phyloP scores from a whole-genome alignment of 2,329 filamentous ascomycete species.

The Calonectria pseudoturangicola region DNA sequence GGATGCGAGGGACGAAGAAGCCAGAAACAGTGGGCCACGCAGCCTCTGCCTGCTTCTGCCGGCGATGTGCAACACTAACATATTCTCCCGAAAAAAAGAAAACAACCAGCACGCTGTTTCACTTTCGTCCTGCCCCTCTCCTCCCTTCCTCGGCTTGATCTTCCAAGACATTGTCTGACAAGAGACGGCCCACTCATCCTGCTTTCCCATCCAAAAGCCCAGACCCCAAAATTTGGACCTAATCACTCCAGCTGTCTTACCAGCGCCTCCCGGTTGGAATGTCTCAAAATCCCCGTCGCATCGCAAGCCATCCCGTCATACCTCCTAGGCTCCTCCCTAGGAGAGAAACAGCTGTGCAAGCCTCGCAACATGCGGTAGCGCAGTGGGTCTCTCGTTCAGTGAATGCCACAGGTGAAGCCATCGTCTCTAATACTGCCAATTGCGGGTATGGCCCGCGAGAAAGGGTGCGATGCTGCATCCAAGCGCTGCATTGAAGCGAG shows the following conservation, averaged over 20 bases:
- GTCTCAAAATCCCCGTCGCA: slow-evolving; percentile 30
- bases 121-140: slow-evolving; percentile 6
- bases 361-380: neutral
- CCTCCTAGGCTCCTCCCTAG: slow-evolving; percentile 18
- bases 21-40: neutral
- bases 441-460: neutral
- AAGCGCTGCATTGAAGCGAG: slow-evolving; percentile 16
- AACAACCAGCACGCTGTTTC: neutral
- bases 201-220: neutral
- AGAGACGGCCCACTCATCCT: neutral
- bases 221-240: slow-evolving; percentile 1
- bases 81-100: slow-evolving; percentile 5
- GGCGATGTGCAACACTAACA: slow-evolving; percentile 17
- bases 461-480: neutral
- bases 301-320: slow-evolving; percentile 25
- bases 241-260: neutral
- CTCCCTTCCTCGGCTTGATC: slow-evolving; percentile 1
- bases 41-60: neutral
- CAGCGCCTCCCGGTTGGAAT: slow-evolving; percentile 21
- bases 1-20: neutral
- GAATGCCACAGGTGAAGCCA: slow-evolving; percentile 20
- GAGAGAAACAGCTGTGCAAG: neutral
- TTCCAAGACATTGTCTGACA: slow-evolving; percentile 17
- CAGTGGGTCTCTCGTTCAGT: slow-evolving; percentile 5
- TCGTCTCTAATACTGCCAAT: slow-evolving; percentile 4